Evolutionary conservation across 306 rosid genomes (phyloP).

Genomic region (Aeschynomene evenia): DNA sequence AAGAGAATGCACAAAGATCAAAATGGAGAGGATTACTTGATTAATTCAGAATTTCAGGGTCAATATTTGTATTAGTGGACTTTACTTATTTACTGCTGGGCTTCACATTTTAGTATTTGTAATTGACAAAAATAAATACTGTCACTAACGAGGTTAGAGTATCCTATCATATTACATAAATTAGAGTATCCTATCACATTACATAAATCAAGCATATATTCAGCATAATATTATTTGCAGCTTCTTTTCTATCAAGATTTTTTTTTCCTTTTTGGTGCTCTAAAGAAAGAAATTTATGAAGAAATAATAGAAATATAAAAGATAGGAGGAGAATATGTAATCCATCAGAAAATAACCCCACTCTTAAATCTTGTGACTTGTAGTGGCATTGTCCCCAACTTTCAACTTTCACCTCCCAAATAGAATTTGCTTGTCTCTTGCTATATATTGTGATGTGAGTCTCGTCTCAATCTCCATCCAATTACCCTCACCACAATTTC

Average conservation of each 20-base stretch:
- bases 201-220: constrained; percentile 1
- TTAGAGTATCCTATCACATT: not conserved
- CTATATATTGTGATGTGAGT: too few relatives aligned
- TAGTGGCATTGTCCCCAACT: too few relatives aligned
- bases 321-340: too few relatives aligned
- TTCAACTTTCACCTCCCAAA: too few relatives aligned
- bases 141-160: not conserved
- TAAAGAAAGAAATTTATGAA: not conserved
- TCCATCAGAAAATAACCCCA: too few relatives aligned
- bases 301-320: too few relatives aligned
- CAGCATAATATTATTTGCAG: not conserved
- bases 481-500: too few relatives aligned
- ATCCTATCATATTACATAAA: not conserved
- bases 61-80: not conserved
- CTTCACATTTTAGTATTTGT: not conserved
- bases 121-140: not conserved
- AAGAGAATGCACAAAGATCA: not conserved
- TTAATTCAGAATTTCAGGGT: not conserved
- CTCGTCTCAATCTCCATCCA: too few relatives aligned
- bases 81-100: not conserved
- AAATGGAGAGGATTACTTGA: not conserved
- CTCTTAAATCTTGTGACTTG: too few relatives aligned
- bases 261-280: not conserved
- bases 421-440: too few relatives aligned
- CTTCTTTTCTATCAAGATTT: not conserved